Conservation (phyloP, 495 filamentous ascomycete genomes). For the Cetradonia linearis region DNA sequence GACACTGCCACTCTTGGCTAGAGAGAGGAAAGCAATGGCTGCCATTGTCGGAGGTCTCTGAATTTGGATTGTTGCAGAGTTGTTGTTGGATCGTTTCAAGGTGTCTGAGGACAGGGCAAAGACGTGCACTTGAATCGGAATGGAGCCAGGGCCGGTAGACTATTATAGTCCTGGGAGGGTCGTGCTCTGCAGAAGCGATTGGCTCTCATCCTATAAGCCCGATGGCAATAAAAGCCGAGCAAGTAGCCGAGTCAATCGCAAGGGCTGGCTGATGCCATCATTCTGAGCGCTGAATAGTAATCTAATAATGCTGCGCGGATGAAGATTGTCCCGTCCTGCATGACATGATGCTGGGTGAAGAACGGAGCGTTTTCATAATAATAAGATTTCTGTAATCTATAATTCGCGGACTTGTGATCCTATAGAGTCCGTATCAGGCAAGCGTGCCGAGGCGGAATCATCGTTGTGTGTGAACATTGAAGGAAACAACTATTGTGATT, state of each 20-base stretch:
- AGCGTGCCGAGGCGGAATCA: not conserved
- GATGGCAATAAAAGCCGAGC: not conserved
- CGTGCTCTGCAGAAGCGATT: not conserved
- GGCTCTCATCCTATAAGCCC: not conserved
- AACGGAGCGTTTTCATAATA: not conserved
- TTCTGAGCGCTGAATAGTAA: not conserved
- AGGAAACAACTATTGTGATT: too few species aligned
- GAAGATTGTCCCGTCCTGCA: not conserved
- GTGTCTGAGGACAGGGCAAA: not conserved
- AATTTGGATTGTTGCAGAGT: not conserved
- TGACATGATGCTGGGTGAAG: constrained; percentile 2
- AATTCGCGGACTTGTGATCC: not conserved
- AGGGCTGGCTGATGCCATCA: not conserved
- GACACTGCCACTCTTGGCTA: not conserved
- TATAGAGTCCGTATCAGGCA: not conserved
- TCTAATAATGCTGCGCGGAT: not conserved
- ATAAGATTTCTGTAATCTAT: too few species aligned
- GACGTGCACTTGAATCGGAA: not conserved
- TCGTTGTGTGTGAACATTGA: not conserved
- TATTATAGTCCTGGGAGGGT: not conserved
- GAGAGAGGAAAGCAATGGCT: constrained; percentile 2
- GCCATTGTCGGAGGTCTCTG: not conserved
- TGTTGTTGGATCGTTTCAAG: not conserved
- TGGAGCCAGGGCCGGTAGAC: not conserved
- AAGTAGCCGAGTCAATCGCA: not conserved